Base-by-base conservation (phyloP, 2,329 filamentous ascomycete species). In the Dendrostoma leiphaemia region DNA sequence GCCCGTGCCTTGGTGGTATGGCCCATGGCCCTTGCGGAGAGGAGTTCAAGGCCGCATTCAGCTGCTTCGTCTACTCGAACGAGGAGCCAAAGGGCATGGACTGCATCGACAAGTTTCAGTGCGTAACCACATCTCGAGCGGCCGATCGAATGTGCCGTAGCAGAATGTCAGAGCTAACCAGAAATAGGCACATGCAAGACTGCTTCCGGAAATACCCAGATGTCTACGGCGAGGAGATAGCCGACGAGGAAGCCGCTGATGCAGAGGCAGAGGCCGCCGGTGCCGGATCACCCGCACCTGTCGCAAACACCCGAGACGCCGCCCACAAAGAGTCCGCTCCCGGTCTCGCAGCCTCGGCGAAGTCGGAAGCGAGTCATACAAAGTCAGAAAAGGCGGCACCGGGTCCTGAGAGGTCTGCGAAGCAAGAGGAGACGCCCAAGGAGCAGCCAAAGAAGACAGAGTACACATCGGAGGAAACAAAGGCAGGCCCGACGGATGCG, bases 71-170 rank as follows among this genome's bases (percentile, higher is more conserved):
- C n/a, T 94, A 87, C 75, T 96, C 90, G 3, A 85, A 84, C 38
- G 90, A 96, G 69, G 94, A 99, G 69, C 92, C 92, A 32, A 99
- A 99, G 84, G 93, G 93, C 48, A 93, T 96, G 77, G 91, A 97
- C 69, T 97, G 92, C 75, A 94, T 97, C 67, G 91, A 96, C 26
- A 96, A 94, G 76, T 97, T 97, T 81, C 92, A 96, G 91, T 94
- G 80, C 44, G 88, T 81, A 43, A 31, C 10, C 10, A 7, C 10
- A 7, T 55, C 23, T 49, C 10, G 17, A 21, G 17, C 12, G 12
- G 31, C 31, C 8, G 4, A 15, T 4, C 6, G 3, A 3, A 29
- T 6, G 9, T 17, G 5, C 13, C 9, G 35, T 3, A 19, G 17
- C 31, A 8, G 15, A 6, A 6, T 17, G n/a, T 12, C 21, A 48